Conservation (phyloP, 2,329 filamentous ascomycete species). For the Paecilomyces formosus region DNA sequence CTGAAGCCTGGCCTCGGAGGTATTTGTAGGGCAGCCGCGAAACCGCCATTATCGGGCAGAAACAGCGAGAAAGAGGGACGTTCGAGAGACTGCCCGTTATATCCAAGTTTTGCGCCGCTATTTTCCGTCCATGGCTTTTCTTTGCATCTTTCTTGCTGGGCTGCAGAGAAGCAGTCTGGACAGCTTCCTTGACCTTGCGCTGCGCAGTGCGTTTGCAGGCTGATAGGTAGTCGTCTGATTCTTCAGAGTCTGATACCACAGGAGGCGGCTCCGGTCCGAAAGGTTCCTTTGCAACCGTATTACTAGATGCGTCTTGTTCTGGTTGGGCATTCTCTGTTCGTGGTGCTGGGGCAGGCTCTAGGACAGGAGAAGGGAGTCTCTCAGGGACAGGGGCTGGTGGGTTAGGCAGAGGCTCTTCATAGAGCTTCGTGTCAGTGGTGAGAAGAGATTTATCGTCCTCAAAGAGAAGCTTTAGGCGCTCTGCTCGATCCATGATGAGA, state of each 20-base stretch:
- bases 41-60: slow-evolving; percentile 33
- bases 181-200: background rate
- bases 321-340: background rate
- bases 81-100: slow-evolving; percentile 5
- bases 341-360: background rate
- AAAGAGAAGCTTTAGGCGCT: slow-evolving; percentile 23
- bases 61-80: slow-evolving; percentile 15
- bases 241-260: background rate
- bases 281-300: background rate
- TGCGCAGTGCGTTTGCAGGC: background rate
- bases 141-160: background rate
- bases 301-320: background rate
- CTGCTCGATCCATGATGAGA: slow-evolving; percentile 15
- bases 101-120: background rate
- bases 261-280: background rate
- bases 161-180: background rate
- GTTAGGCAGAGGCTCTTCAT: background rate
- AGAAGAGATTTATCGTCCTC: slow-evolving; percentile 16
- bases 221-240: slow-evolving; percentile 2
- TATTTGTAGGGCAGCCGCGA: slow-evolving; percentile 38
- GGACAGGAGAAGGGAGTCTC: background rate
- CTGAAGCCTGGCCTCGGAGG: slow-evolving; percentile 22
- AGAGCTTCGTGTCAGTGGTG: slow-evolving; percentile 12
- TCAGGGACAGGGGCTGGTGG: background rate
- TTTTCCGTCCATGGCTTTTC: background rate